These are phyloP conservation scores for Ceriops tagal DNA, from an alignment of 345 rosid genomes.

Conservation along the genomic window DNA sequence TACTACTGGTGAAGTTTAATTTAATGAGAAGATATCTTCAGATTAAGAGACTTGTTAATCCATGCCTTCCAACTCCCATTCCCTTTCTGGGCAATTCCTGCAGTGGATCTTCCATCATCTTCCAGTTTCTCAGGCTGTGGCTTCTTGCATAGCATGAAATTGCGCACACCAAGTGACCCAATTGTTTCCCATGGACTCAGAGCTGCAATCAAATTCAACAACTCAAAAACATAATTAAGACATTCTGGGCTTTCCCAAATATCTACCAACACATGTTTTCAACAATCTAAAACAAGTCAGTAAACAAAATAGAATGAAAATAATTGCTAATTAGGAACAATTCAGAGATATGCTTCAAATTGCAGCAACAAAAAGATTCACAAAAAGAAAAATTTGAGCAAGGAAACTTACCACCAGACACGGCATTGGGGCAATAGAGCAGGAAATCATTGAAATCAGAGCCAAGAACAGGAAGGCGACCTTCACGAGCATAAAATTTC, in stretches of 20 bases:
- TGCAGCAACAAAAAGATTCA: too few relatives aligned
- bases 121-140: constrained; percentile 44
- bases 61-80: constrained; percentile 83
- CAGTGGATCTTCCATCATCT: constrained; percentile 26
- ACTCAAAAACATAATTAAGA: too few relatives aligned
- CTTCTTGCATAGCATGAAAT: constrained; percentile 89
- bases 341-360: too few relatives aligned
- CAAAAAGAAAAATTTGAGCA: too few relatives aligned
- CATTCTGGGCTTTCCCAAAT: too few relatives aligned
- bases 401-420: constrained; percentile 48
- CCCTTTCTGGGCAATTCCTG: constrained; percentile 42
- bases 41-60: constrained; percentile 82
- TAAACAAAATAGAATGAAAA: too few relatives aligned
- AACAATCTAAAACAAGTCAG: too few relatives aligned
- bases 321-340: too few relatives aligned
- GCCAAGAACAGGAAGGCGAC: constrained; percentile 90
- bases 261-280: too few relatives aligned
- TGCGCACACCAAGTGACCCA: constrained; percentile 71
- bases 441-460: constrained; percentile 69
- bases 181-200: constrained; percentile 73
- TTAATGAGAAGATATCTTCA: constrained; percentile 64
- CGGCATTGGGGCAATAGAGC: constrained; percentile 59
- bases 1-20: background rate
- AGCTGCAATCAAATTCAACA: constrained; percentile 39
- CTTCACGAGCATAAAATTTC: constrained; percentile 92